Conservation (phyloP, 2,329 filamentous ascomycete genomes). For the Botryosphaeria agaves region DNA sequence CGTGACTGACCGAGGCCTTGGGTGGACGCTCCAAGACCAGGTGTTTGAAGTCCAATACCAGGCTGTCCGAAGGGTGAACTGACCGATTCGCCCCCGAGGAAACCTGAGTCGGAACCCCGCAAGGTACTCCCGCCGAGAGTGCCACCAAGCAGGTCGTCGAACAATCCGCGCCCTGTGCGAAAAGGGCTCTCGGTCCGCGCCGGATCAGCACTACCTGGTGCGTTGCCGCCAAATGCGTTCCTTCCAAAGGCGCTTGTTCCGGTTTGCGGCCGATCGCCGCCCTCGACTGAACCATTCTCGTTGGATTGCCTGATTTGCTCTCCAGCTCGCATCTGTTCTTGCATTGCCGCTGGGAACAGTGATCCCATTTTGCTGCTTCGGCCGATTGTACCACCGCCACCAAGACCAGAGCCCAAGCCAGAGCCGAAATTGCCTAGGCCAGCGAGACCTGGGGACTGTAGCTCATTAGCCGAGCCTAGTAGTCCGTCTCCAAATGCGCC, state of each 20-base stretch:
- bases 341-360: slow-evolving; percentile 76
- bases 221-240: slow-evolving; percentile 11
- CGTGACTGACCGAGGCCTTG: background rate
- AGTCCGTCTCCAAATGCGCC: slow-evolving; percentile 41
- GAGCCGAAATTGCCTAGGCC: slow-evolving; percentile 54
- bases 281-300: slow-evolving; percentile 35
- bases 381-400: slow-evolving; percentile 47
- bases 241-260: slow-evolving; percentile 40
- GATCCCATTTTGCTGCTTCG: slow-evolving; percentile 71
- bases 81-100: background rate
- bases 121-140: background rate
- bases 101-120: background rate
- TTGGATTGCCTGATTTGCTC: slow-evolving; percentile 27
- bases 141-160: slow-evolving; percentile 19
- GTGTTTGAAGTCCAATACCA: background rate
- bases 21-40: background rate
- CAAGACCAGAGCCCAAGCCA: slow-evolving; percentile 32
- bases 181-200: slow-evolving; percentile 22
- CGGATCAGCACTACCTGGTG: slow-evolving; percentile 5
- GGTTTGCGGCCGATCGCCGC: slow-evolving; percentile 16
- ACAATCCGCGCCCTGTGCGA: slow-evolving; percentile 17
- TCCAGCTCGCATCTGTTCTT: slow-evolving; percentile 65
- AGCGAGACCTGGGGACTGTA: slow-evolving; percentile 57
- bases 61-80: background rate
- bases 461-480: slow-evolving; percentile 59